Evolutionary conservation across 345 rosid genomes (phyloP).

Genomic region (Aquilaria yunnanensis): DNA sequence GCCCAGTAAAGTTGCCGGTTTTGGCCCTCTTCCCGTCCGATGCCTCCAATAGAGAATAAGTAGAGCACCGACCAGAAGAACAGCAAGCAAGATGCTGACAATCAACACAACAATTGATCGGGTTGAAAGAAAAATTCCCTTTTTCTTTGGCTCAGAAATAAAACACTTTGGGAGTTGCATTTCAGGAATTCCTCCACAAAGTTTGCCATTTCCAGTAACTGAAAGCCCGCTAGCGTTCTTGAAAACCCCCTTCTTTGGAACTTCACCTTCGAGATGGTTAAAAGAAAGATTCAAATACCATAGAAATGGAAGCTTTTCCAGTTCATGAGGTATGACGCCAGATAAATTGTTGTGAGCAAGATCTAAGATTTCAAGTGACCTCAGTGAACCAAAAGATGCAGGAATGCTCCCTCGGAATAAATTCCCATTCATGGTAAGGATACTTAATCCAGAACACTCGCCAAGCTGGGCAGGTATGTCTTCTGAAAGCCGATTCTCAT

Average conservation of each 20-base stretch:
- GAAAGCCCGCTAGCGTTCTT: constrained; percentile 23
- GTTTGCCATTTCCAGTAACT: constrained; percentile 21
- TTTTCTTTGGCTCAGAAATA: constrained; percentile 12
- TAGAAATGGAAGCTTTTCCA: constrained; percentile 1
- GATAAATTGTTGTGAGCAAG: constrained; percentile 35
- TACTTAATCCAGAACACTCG: constrained; percentile 15
- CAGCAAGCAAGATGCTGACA: not conserved
- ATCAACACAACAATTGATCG: not conserved
- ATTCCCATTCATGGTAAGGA: constrained; percentile 18
- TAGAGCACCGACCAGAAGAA: not conserved
- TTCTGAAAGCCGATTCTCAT: constrained; percentile 25
- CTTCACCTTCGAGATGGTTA: constrained; percentile 32
- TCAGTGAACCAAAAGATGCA: constrained; percentile 17
- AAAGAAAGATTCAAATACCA: constrained; percentile 24
- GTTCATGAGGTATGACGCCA: constrained; percentile 17
- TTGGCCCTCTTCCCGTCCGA: too few species aligned
- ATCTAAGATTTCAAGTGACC: constrained; percentile 23
- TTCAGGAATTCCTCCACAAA: constrained; percentile 28
- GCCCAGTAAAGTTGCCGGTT: not conserved
- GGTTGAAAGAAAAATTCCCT: constrained; percentile 13
- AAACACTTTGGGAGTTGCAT: constrained; percentile 7
- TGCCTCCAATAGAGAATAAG: not conserved
- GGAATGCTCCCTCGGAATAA: constrained; percentile 30
- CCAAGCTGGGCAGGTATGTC: constrained; percentile 23
- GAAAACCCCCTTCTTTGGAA: constrained; percentile 37